These are phyloP conservation scores for Cyberlindnera nakhonratchasimensis DNA, from an alignment of 805 yeast genomes.

Conservation along the genomic window DNA sequence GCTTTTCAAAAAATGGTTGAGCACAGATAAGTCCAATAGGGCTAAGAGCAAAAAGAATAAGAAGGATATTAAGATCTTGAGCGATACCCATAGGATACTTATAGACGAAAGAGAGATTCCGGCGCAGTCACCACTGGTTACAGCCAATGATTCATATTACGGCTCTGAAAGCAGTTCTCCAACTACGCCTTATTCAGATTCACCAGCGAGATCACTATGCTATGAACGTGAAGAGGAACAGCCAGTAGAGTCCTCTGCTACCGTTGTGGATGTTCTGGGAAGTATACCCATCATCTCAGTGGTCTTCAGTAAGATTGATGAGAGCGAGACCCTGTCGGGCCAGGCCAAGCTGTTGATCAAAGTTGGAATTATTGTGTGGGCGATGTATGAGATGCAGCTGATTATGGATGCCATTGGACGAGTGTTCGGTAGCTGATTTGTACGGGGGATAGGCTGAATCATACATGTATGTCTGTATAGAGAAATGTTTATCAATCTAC, in stretches of 20 bases:
- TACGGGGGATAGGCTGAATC: no score
- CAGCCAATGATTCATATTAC: not conserved
- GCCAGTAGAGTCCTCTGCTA: not conserved
- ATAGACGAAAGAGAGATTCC: not conserved
- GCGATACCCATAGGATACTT: not conserved
- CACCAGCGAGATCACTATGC: slow-evolving; percentile 1
- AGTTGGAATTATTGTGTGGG: slow-evolving; percentile 29
- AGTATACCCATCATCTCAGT: slow-evolving; percentile 19
- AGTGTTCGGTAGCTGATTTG: not conserved
- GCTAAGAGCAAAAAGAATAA: slow-evolving; percentile 1
- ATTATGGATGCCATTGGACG: slow-evolving; percentile 11
- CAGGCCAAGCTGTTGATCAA: slow-evolving; percentile 14
- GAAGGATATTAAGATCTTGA: not conserved
- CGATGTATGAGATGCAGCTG: slow-evolving; percentile 32
- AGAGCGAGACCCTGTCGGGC: slow-evolving; percentile 10
- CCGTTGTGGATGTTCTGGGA: slow-evolving; percentile 9
- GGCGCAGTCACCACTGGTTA: not conserved
- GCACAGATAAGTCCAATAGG: slow-evolving; percentile 9
- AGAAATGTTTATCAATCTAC: no score
- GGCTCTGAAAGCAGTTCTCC: not conserved
- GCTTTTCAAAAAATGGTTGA: slow-evolving; percentile 7
- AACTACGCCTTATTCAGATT: not conserved
- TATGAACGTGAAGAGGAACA: not conserved
- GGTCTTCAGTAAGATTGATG: slow-evolving; percentile 15
- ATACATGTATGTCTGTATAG: no score